Percentiles rank a stretch among this genome's conserved stretches.
Conservation (phyloP, 2,329 filamentous ascomycete genomes). For the Aspergillus amoenus region DNA sequence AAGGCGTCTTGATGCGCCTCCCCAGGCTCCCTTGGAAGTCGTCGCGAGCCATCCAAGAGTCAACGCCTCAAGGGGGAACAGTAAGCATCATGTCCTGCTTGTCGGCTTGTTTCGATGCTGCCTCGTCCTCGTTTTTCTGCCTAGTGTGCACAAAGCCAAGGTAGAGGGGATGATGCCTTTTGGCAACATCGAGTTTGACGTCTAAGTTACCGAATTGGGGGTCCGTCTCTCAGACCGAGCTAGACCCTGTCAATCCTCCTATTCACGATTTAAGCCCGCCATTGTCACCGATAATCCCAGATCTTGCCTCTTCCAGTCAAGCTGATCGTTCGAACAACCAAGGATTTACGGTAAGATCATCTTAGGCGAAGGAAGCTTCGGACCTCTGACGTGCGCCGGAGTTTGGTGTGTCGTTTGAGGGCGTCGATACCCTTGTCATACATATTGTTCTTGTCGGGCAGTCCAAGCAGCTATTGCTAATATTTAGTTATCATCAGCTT, state of each 20-base stretch:
- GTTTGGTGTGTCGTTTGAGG: neutral
- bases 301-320: conserved; percentile 4
- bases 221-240: neutral
- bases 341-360: conserved; percentile 1
- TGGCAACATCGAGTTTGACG: neutral
- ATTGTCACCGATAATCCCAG: conserved; percentile 3
- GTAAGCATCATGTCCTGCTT: neutral
- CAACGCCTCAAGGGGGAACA: no score
- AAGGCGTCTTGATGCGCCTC: neutral
- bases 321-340: neutral
- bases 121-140: conserved; percentile 4
- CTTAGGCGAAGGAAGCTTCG: neutral
- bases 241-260: conserved; percentile 13
- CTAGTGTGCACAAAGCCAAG: neutral
- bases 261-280: conserved; percentile 6
- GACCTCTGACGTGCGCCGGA: neutral
- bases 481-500: neutral
- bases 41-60: neutral
- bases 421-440: neutral
- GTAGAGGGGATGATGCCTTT: neutral
- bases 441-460: neutral
- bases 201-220: conserved; percentile 5
- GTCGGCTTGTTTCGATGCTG: neutral
- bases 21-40: neutral
- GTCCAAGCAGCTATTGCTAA: neutral